Evolutionary conservation across 2,329 filamentous ascomycete species (phyloP).

Genomic region (Pseudogymnoascus sp.): DNA sequence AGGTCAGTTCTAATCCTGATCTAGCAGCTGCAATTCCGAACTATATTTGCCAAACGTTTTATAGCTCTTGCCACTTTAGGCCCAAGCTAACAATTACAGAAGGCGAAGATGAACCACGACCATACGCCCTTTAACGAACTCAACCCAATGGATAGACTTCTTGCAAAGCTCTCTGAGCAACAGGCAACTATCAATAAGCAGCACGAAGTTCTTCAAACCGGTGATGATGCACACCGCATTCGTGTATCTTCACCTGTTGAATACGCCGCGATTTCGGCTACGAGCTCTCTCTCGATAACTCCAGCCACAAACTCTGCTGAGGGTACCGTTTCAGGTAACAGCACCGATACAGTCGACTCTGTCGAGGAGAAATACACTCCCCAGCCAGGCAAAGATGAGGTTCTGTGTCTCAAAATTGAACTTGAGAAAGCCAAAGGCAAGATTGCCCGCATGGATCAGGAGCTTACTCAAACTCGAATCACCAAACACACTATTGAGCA

Average conservation of each 20-base stretch:
- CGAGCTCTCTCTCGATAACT: conserved; percentile 53
- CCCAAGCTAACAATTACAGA: conserved; percentile 32
- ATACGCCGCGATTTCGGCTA: conserved; percentile 40
- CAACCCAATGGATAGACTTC: conserved; percentile 60
- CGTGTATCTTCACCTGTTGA: conserved; percentile 30
- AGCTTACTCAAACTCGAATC: conserved; percentile 57
- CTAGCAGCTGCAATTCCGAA: not conserved
- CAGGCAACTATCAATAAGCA: conserved; percentile 52
- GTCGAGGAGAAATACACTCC: conserved; percentile 32
- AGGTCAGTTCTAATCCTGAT: conserved; percentile 34
- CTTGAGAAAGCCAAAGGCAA: conserved; percentile 61
- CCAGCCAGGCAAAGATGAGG: conserved; percentile 41
- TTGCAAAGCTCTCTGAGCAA: conserved; percentile 67
- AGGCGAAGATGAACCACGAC: conserved; percentile 42
- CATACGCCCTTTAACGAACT: conserved; percentile 30
- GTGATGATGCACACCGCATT: conserved; percentile 24
- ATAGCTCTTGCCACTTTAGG: not conserved
- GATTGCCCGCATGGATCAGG: conserved; percentile 62
- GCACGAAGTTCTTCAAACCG: conserved; percentile 41
- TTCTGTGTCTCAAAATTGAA: conserved; percentile 60
- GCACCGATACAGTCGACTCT: conserved; percentile 45
- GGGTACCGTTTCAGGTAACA: conserved; percentile 35
- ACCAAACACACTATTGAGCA: conserved; percentile 51
- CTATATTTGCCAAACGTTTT: not conserved
- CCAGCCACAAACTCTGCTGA: conserved; percentile 49